Conservation (phyloP, 2,329 filamentous ascomycete species). For the Podosphaera aphanis region DNA sequence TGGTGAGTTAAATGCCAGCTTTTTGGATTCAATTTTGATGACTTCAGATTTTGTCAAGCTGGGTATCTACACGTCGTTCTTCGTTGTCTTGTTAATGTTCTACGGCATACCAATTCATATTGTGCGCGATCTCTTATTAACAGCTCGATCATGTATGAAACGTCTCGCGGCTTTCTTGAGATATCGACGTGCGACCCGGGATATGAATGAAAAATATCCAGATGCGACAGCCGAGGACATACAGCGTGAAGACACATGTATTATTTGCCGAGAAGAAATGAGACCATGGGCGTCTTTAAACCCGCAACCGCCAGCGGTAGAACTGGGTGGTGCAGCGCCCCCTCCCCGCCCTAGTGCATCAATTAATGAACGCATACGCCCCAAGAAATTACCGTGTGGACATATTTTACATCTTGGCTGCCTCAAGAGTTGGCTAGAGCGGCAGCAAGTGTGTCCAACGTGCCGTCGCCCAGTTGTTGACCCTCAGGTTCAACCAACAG, state of each 20-base stretch:
- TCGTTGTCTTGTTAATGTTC: conserved; percentile 76
- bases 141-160: conserved; percentile 74
- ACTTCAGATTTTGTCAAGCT: conserved; percentile 66
- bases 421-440: conserved; percentile 86
- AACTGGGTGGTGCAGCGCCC: conserved; percentile 14
- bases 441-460: conserved; percentile 91
- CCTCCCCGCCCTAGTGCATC: conserved; percentile 17
- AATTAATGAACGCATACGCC: conserved; percentile 61
- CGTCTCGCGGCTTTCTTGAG: conserved; percentile 69
- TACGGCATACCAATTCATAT: conserved; percentile 94
- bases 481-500: conserved; percentile 15
- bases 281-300: conserved; percentile 40
- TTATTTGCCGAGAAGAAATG: conserved; percentile 96
- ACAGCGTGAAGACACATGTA: conserved; percentile 71
- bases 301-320: conserved; percentile 19
- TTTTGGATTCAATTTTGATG: conserved; percentile 3
- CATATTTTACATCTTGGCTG: conserved; percentile 90
- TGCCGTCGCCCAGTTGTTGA: conserved; percentile 64
- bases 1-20: conserved; percentile 27
- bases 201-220: conserved; percentile 79
- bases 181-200: conserved; percentile 73
- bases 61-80: conserved; percentile 73
- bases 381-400: conserved; percentile 90
- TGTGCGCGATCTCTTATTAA: conserved; percentile 84
- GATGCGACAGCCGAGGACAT: conserved; percentile 81